Conservation (phyloP, 164 flowering plant genomes). For the Saururus chinensis region DNA sequence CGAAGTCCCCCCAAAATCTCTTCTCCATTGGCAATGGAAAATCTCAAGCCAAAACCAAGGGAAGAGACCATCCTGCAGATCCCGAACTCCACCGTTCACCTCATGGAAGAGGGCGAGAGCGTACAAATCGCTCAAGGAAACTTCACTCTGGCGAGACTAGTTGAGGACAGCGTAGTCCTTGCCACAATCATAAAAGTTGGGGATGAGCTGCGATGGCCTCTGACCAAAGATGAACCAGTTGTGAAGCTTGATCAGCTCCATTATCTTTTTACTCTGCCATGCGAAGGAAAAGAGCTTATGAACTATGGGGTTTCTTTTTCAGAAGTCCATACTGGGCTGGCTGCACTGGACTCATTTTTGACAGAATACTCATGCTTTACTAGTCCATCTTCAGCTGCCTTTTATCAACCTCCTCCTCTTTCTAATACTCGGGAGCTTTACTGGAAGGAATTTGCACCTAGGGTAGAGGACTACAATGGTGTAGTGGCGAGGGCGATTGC, state of each 20-base stretch:
- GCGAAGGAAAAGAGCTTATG: conserved; percentile 40
- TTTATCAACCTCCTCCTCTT: conserved; percentile 16
- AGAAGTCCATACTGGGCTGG: conserved; percentile 24
- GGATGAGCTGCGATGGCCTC: conserved; percentile 76
- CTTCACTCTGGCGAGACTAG: conserved; percentile 30
- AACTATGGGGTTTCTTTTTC: conserved; percentile 75
- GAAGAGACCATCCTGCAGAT: conserved; percentile 40
- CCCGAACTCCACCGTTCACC: conserved; percentile 52
- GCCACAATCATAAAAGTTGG: conserved; percentile 60
- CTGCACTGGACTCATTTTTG: conserved; percentile 47
- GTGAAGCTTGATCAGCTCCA: conserved; percentile 57
- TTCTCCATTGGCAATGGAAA: conserved; percentile 9
- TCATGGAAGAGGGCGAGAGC: conserved; percentile 56
- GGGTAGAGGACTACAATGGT: conserved; percentile 55
- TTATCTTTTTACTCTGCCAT: conserved; percentile 67
- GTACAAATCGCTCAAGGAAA: conserved; percentile 50
- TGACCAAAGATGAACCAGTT: conserved; percentile 88
- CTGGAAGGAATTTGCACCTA: conserved; percentile 83
- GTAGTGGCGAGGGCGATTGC: conserved; percentile 75
- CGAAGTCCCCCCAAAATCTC: conserved; percentile 8
- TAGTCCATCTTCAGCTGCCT: background rate
- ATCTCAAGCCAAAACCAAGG: conserved; percentile 11
- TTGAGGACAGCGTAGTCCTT: conserved; percentile 32
- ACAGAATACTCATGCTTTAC: conserved; percentile 45
- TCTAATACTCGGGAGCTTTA: conserved; percentile 8